These are phyloP conservation scores for Termitomyces eurrhizus DNA, from an alignment of 768 basidiomycete species.

Conservation along the genomic window DNA sequence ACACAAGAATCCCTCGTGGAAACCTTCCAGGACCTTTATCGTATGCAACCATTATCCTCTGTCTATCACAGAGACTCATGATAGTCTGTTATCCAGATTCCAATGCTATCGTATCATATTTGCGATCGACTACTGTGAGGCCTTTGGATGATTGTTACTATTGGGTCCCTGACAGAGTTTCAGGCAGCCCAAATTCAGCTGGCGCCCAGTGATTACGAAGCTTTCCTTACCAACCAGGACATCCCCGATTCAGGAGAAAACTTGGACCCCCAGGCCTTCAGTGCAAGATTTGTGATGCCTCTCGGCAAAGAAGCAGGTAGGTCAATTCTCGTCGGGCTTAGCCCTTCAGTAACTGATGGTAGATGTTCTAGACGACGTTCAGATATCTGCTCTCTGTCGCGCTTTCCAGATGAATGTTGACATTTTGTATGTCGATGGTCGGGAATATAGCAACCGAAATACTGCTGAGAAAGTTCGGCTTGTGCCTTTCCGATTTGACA, in stretches of 20 bases:
- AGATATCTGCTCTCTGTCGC: constrained; percentile 72
- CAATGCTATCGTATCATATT: constrained; percentile 73
- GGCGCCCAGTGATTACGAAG: constrained; percentile 55
- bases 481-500: constrained; percentile 52
- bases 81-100: constrained; percentile 38
- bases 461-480: constrained; percentile 50
- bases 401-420: constrained; percentile 64
- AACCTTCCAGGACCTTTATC: constrained; percentile 50
- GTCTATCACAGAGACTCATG: neutral
- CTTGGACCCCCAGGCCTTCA: constrained; percentile 63
- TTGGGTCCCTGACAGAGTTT: neutral
- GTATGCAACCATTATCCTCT: constrained; percentile 26
- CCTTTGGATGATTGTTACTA: neutral
- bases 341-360: neutral
- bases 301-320: constrained; percentile 74
- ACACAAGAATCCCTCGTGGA: constrained; percentile 38
- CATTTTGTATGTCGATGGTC: constrained; percentile 81
- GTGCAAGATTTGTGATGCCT: constrained; percentile 73
- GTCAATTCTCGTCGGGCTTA: constrained; percentile 9
- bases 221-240: constrained; percentile 61
- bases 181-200: constrained; percentile 73
- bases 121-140: constrained; percentile 70
- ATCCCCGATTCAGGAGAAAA: constrained; percentile 58
- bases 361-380: constrained; percentile 62
- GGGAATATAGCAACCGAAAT: constrained; percentile 15